These are phyloP conservation scores for Zygotorulaspora florentina DNA, from an alignment of 805 yeast genomes.

Conservation along the genomic window DNA sequence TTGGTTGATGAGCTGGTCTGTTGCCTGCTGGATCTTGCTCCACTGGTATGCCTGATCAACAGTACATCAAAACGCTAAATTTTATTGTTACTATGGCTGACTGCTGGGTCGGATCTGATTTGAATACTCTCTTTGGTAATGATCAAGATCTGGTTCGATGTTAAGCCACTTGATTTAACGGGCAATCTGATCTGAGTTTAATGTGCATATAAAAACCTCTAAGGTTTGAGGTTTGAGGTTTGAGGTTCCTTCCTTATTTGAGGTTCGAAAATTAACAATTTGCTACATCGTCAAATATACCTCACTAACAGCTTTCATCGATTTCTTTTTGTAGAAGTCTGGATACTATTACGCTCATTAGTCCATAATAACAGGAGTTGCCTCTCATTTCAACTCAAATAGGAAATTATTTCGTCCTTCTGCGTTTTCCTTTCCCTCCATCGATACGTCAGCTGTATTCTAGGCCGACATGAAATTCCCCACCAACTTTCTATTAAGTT, in stretches of 20 bases:
- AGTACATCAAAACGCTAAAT: too few species aligned
- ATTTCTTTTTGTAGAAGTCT: not conserved
- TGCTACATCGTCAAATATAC: not conserved
- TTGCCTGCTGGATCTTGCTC: not conserved
- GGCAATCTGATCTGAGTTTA: not conserved
- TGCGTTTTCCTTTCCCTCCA: not conserved
- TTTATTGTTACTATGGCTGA: not conserved
- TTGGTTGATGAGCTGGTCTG: not conserved
- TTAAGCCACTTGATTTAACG: not conserved
- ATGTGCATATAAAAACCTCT: not conserved
- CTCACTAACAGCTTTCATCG: too few species aligned
- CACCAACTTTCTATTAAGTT: slow-evolving; percentile 3
- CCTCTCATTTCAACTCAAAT: not conserved
- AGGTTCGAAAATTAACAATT: not conserved
- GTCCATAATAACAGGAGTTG: not conserved
- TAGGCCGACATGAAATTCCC: slow-evolving; percentile 1
- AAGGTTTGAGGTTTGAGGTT: not conserved
- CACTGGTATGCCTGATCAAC: not conserved
- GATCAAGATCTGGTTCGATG: not conserved
- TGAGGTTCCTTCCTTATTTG: not conserved
- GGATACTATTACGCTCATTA: not conserved
- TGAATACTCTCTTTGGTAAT: not conserved
- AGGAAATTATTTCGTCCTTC: too few species aligned
- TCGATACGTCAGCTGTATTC: not conserved
- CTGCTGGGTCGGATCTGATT: not conserved